Base-by-base conservation (phyloP, 495 filamentous ascomycete genomes). In the Hypoxylon trugodes region DNA sequence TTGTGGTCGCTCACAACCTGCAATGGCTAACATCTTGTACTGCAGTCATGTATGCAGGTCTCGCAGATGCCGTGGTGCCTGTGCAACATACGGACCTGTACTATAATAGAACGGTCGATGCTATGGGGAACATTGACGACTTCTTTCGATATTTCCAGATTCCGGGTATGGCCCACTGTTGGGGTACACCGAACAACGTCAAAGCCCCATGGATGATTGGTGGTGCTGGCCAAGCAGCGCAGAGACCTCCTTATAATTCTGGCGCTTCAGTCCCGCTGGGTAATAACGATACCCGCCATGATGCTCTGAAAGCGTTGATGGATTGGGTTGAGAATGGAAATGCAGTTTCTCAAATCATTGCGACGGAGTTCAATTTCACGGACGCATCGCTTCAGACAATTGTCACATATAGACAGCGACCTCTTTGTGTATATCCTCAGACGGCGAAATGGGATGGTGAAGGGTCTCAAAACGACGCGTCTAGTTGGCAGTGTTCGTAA, bases 41-140 rank as follows among this genome's bases (percentile, higher is more conserved):
- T 58, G 48, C 79, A 26, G 69, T 88, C 36, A 68, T 82, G 53
- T 87, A 87, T 52, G 84, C 85, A 43, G 85, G 86, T 0, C 50
- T 81, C 1, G 73, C 78, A 7, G 86, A 89, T 66, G 76, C 72
- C 0, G 58, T 77, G 1, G 82, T 87, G 10, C 76, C 82, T 0
- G 72, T 80, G 0, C 70, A 73, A 19, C 76, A 74, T 5, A 76
- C 78, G 3, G 63, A 72, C 4, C 67, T 77, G 21, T 85, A 78
- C 48, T 83, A 82, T 59, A 67, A 79, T 32, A 52, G 60, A 4
- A 70, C 70, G 0, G 21, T 67, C 2, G 64, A 54, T 5, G 75
- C 73, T 1, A 70, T 73, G 42, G 73, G 69, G 26, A 70, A 64
- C 13, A n/a, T 74, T 6, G 55, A 69, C 15, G 58, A 71, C n/a